These are phyloP conservation scores for Gnomoniopsis smithogilvyi DNA, from an alignment of 2,329 filamentous ascomycete species.

Conservation along the genomic window DNA sequence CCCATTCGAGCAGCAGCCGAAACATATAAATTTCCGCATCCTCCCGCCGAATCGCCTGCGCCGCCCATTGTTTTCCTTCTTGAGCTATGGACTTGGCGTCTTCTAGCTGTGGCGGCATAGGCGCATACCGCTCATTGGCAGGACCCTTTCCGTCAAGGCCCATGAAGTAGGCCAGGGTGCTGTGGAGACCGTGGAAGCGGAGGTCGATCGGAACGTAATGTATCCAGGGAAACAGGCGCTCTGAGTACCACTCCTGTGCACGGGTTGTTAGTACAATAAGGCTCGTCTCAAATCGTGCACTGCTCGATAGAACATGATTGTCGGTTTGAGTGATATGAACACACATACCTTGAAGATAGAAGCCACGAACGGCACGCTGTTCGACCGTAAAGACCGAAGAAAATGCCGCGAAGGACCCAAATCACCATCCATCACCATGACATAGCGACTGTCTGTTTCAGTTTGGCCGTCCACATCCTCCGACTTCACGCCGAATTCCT, in stretches of 20 bases:
- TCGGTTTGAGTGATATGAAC: too few species aligned
- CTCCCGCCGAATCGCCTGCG: conserved; percentile 59
- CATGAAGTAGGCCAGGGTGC: conserved; percentile 70
- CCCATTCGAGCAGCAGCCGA: conserved; percentile 75
- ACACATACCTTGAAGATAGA: conserved; percentile 57
- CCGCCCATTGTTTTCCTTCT: conserved; percentile 63
- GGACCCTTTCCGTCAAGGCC: conserved; percentile 47
- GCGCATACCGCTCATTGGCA: conserved; percentile 42
- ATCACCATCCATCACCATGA: conserved; percentile 70
- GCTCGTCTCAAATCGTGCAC: not conserved
- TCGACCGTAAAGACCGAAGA: conserved; percentile 62
- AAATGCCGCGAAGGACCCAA: conserved; percentile 60
- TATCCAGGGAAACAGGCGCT: conserved; percentile 69
- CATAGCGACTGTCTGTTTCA: conserved; percentile 61
- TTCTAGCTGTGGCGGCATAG: conserved; percentile 44
- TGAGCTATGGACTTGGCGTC: conserved; percentile 65
- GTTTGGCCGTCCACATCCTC: conserved; percentile 45
- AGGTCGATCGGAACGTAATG: conserved; percentile 79
- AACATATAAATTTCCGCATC: conserved; percentile 84
- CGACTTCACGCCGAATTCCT: conserved; percentile 46
- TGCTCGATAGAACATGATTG: not conserved
- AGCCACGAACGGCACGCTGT: conserved; percentile 66
- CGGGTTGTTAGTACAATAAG: not conserved
- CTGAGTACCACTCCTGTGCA: conserved; percentile 67
- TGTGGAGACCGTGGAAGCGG: conserved; percentile 70